Percentiles rank a stretch among this genome's conserved stretches.
Evolutionary conservation across 768 basidiomycete genomes (phyloP).

Genomic region (Exidia glandulosa): DNA sequence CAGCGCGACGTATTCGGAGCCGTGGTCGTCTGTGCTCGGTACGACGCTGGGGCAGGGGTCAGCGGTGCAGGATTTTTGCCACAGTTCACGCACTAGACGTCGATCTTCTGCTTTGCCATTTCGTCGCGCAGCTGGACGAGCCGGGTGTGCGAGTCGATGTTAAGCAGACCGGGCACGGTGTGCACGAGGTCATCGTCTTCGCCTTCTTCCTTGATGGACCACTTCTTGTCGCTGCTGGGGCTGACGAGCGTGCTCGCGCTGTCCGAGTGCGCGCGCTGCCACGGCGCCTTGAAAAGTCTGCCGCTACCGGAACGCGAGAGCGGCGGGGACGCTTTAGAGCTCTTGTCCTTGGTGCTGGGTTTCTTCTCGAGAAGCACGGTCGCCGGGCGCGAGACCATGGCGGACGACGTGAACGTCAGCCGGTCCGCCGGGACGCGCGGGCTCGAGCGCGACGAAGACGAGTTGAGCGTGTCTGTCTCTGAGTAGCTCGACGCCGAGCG

Average conservation of each 20-base stretch:
- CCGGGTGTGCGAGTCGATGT: neutral
- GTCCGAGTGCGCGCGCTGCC: neutral
- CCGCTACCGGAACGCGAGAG: neutral
- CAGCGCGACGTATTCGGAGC: constrained; percentile 68
- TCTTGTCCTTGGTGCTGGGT: neutral
- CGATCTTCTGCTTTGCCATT: neutral
- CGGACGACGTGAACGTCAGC: neutral
- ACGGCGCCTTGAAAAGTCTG: neutral
- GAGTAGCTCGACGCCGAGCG: neutral
- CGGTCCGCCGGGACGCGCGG: neutral
- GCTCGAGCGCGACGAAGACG: neutral
- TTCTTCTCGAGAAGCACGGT: neutral
- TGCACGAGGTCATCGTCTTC: neutral
- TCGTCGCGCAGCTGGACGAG: neutral
- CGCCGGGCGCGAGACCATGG: neutral
- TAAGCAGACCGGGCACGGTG: neutral
- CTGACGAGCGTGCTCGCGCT: neutral
- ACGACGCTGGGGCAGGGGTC: constrained; percentile 37
- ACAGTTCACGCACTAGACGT: neutral
- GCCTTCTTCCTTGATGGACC: neutral
- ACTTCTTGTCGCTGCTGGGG: neutral
- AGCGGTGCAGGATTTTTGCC: neutral
- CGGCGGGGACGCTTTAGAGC: neutral
- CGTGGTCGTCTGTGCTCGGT: constrained; percentile 73
- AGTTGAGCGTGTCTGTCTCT: neutral